Evolutionary conservation across 1,284 basidiomycete species (phyloP), one percentile per base, ranked within the genome.

Genomic region (Rhizoctonia solani): DNA sequence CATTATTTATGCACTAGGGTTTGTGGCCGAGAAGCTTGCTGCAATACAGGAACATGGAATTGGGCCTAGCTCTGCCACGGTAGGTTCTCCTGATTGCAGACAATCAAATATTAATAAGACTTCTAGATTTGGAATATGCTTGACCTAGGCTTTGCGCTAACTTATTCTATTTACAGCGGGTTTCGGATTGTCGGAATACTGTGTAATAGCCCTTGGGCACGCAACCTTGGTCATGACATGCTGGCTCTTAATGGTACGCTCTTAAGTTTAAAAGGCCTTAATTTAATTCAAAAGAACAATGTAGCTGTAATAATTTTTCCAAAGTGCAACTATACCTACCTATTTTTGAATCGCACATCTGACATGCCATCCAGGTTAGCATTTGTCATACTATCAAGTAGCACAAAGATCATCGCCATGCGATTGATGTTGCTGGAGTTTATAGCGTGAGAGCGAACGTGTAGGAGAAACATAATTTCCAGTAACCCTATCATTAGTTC

Each of bases 41-140:
- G 89, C 93, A 2, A 92, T 96, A 85, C 91, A 96, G 74, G 95
- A 97, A 75, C 94, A 95, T 74, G 94, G 95, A 0, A 85, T 96
- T 59, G 87, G 85, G 52, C 70, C 71, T 13, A 71, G 69, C 58
- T 69, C 69, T n/a, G 68, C 71, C 16, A 72, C 71, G 46, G 69
- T 70, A 46, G 23, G 67, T 27, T 39, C 14, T 19, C 19, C n/a
- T 30, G 32, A 4, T 13, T 32, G 4, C 4, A 21, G 19, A 27
- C 42, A 19, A 25, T n/a, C 2, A 39, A 11, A 25, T 52, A 27
- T 19, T 59, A 23, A 32, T 21, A 41, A 2, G 46, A 70, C 56
- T 54, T 0, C 1, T 49, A 52, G 69, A 47, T 59, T 16, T 73
- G 91, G 90, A 95, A 95, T 72, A 93, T 92, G 1, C 95, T 96